Evolutionary conservation across 306 rosid genomes (phyloP), one percentile per base, ranked within the genome.

Genomic region (Herpetospermum pedunculosum): DNA sequence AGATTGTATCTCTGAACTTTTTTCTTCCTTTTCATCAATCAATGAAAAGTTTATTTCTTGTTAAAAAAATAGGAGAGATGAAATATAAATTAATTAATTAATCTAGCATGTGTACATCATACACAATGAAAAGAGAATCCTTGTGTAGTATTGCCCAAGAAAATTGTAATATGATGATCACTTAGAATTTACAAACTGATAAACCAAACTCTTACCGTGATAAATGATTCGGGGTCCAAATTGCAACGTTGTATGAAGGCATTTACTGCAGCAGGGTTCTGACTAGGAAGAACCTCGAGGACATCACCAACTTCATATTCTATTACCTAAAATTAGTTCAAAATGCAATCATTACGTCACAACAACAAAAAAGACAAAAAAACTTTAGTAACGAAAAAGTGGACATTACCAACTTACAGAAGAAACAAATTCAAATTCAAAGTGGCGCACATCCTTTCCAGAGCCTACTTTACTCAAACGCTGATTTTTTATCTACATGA

Each of bases 261-360:
- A 77, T 91, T 92, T 50, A 91, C 86, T 60, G 85, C 89, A 70
- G 89, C 83, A 23, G 82, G 82, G 75, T 78, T 83, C 85, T 93
- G 98, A 80, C 83, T 74, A 23, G 98, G 97, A 52, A 93, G 97
- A 80, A 91, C 79, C 77, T 93, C 98, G 54, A 93, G 85, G 72
- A 81, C 76, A 69, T 87, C 97, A 78, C 98, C 98, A 53, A 71
- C 83, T 72, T 87, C 87, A 74, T 93, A 93, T 69, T 85, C 74
- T 75, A 86, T 48, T 62, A 70, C 87, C 96, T 89, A 82, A 73
- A 74, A 63, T 77, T 77, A 75, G 46, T 67, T 78, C 4, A 40
- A 49, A 75, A 71, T 63, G 59, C 28, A 30, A 60, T 52, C 18
- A 43, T 46, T 49, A 69, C 72, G 62, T 72, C 79, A 38, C 32